Evolutionary conservation across 805 yeast genomes (phyloP), one percentile per base, ranked within the genome.

Genomic region (Yamadazyma olivae): DNA sequence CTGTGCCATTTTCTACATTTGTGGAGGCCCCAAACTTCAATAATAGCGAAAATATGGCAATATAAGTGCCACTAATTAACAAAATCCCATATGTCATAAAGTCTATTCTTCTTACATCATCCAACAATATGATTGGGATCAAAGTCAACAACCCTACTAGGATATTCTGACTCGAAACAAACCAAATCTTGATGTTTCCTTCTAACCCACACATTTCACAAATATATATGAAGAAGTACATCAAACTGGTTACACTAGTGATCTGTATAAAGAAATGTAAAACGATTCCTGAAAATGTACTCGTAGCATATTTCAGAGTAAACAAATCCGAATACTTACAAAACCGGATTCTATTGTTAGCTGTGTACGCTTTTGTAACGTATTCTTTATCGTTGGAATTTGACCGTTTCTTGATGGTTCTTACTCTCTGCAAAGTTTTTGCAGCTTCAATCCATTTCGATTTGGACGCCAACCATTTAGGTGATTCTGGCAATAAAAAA

Each of bases 201-300:
- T 54, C 48, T 22, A 74, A 39, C 0, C 77, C 79, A 44, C 74
- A 59, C 59, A 67, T 64, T 21, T 65, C 71, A 52, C 79, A 75
- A 10, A 75, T 59, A 44, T 59, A 67, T 1, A 61, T 58, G 35
- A 71, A 57, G 36, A 71, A 71, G 46, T 64, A 69, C 64, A 70
- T 60, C 32, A 74, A 46, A 1, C 66, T 58, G 27, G 61, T 61
- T 8, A 70, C 66, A 4, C 75, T 71, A 35, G 71, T 63, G n/a
- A 67, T 43, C 41, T 74, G 79, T n/a, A 65, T 59, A 4, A 71
- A 48, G 1, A 61, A 27, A 41, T 72, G 79, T 7, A 67, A 49
- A 0, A 53, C 17, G 1, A 67, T 40, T 1, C 75, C 78, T 32
- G 60, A 42, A 3, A 58, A 2, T 8, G 70, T 57, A 33, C 64